Evolutionary conservation across 2,329 filamentous ascomycete genomes (phyloP).

Genomic region (Zarea fungicola): DNA sequence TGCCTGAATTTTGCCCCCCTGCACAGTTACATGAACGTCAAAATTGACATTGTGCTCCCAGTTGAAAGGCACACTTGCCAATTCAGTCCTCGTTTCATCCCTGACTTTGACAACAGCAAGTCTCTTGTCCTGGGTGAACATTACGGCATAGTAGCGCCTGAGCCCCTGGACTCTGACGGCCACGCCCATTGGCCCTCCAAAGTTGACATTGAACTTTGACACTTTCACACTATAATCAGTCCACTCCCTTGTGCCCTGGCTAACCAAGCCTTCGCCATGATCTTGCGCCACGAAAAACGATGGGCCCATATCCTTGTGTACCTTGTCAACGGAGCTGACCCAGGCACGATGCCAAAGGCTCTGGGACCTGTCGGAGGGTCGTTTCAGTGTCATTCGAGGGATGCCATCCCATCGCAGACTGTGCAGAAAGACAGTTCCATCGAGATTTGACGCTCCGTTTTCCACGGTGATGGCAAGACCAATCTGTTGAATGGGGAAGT

Average conservation of each 20-base stretch:
- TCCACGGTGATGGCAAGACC: no score
- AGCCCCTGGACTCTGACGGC: conserved; percentile 24
- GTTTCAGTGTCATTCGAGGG: no score
- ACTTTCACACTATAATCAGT: conserved; percentile 21
- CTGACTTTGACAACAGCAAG: conserved; percentile 3
- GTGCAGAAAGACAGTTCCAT: no score
- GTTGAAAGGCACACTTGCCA: not conserved
- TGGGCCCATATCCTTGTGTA: not conserved
- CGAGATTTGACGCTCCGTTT: no score
- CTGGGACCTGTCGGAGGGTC: no score
- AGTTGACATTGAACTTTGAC: conserved; percentile 20
- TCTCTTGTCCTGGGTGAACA: conserved; percentile 16
- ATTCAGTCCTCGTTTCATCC: not conserved
- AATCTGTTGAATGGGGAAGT: no score
- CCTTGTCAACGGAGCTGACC: not conserved
- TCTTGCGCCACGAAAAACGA: not conserved
- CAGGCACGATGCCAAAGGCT: no score
- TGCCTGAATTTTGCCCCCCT: not conserved
- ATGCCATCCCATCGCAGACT: no score
- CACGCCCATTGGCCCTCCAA: conserved; percentile 22
- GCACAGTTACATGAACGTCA: no score
- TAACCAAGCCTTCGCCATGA: conserved; percentile 22
- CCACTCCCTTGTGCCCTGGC: conserved; percentile 30
- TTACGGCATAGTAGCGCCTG: conserved; percentile 25
- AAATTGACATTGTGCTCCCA: no score